Percentiles rank a stretch among this genome's conserved stretches.
phyloP scores from a whole-genome alignment of 176 grass and related monocot genomes.

The Oryza meridionalis region DNA sequence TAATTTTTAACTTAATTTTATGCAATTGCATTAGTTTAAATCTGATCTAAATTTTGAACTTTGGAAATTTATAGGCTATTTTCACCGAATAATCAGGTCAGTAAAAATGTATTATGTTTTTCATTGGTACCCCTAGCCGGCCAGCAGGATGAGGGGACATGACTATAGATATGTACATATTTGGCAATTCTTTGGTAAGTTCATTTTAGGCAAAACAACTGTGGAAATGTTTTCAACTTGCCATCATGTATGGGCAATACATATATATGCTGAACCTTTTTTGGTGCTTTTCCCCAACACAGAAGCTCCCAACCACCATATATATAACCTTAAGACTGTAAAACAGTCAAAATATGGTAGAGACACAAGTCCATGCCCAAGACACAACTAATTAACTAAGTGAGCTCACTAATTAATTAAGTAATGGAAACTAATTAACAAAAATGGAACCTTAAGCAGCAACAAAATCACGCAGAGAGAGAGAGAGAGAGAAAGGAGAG shows the following conservation, averaged over 20 bases:
- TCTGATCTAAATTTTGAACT: background rate
- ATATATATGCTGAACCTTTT: slow-evolving; percentile 6
- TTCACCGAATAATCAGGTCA: background rate
- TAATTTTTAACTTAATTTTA: background rate
- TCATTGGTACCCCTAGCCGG: background rate
- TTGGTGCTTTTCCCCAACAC: background rate
- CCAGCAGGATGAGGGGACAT: background rate
- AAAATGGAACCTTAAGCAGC: slow-evolving; percentile 30
- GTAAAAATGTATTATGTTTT: background rate
- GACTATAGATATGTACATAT: background rate
- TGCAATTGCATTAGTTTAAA: background rate
- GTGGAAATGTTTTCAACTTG: background rate
- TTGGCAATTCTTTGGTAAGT: slow-evolving; percentile 26
- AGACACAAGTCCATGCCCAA: background rate
- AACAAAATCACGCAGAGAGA: slow-evolving; percentile 32
- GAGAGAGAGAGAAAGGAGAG: background rate
- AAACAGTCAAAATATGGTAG: background rate
- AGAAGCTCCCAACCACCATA: background rate
- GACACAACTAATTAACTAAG: slow-evolving; percentile 4
- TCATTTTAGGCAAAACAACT: slow-evolving; percentile 22
- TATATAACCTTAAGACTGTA: background rate
- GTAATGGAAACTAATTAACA: background rate
- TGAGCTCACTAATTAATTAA: background rate
- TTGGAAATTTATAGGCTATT: background rate
- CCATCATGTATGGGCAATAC: slow-evolving; percentile 24